Evolutionary conservation across 2,329 filamentous ascomycete species (phyloP), one percentile per base, ranked within the genome.

Genomic region (Exophiala viscosa): DNA sequence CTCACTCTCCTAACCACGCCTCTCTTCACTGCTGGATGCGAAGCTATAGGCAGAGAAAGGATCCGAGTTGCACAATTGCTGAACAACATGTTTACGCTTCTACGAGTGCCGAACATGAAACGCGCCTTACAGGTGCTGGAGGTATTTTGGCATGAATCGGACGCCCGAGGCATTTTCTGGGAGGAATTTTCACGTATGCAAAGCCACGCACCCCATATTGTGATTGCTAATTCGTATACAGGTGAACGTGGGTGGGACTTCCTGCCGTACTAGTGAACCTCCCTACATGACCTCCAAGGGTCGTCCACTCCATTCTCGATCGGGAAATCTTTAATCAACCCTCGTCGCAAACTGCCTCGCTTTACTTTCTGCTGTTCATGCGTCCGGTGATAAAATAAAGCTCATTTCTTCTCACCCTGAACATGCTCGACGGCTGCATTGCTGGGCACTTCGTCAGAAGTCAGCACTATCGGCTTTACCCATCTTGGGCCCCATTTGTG

Each of bases 1-100:
- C 70, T 69, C 66, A 69, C 70, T 6, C 67, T 74, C 59, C 61
- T 73, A 13, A 73, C 71, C 15, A 74, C 71, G 5, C 71, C 71
- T 5, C 55, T 74, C 5, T 74, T 74, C 50, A 72, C 71, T 40
- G 71, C 70, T 6, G 71, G 71, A 2, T 57, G 49, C 34, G 48
- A 45, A 35, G 42, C 48, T 14, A 18, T 11, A 40, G 48, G 48
- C 23, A 6, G 34, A 5, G 48, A 45, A 23, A 42, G 48, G 18
- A 5, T 3, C 10, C 45, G 41, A 23, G 45, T 51, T 31, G 35
- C 44, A 28, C 14, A 31, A 17, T 11, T 50, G 14, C 39, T 50
- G 23, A 44, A 14, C 20, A 23, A 28, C 18, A 42, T 42, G 40
- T 42, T 23, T 18, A 42, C 8, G 7, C 46, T 40, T 43, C n/a